These are phyloP conservation scores for Kodamaea laetipori DNA, from an alignment of 805 yeast species.

Conservation along the genomic window DNA sequence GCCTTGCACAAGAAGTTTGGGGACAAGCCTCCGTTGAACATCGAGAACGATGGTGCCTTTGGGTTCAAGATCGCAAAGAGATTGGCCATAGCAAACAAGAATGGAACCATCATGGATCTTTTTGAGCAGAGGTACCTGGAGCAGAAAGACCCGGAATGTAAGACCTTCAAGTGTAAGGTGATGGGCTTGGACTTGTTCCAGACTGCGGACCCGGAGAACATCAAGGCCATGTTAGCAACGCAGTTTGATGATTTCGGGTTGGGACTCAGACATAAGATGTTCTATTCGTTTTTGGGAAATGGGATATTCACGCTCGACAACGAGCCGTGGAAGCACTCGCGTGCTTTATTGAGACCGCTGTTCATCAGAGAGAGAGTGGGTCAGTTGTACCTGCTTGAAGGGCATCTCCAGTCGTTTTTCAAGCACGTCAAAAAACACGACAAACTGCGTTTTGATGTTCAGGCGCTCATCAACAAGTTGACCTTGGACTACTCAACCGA, in stretches of 20 bases:
- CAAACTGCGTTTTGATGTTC: slow-evolving; percentile 12
- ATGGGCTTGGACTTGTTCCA: slow-evolving; percentile 13
- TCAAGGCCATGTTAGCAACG: slow-evolving; percentile 24
- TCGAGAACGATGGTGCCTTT: slow-evolving; percentile 13
- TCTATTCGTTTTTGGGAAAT: slow-evolving; percentile 22
- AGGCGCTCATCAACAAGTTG: slow-evolving; percentile 12
- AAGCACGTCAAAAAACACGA: slow-evolving; percentile 9
- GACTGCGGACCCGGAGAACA: slow-evolving; percentile 25
- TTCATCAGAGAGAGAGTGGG: slow-evolving; percentile 22
- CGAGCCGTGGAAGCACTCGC: slow-evolving; percentile 25
- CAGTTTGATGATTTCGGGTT: slow-evolving; percentile 24
- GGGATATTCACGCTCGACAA: slow-evolving; percentile 25
- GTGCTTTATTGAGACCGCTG: slow-evolving; percentile 25
- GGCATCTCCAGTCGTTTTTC: slow-evolving; percentile 16
- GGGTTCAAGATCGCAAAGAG: slow-evolving; percentile 22
- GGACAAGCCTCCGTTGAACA: slow-evolving; percentile 14
- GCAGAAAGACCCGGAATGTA: slow-evolving; percentile 18
- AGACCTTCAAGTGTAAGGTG: slow-evolving; percentile 16
- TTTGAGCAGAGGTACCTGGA: slow-evolving; percentile 17
- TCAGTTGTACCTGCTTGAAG: slow-evolving; percentile 21
- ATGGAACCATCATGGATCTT: slow-evolving; percentile 25
- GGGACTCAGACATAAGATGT: slow-evolving; percentile 21
- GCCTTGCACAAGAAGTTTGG: slow-evolving; percentile 11
- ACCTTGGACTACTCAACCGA: slow-evolving; percentile 22
- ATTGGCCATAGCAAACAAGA: slow-evolving; percentile 16